Evolutionary conservation across 176 grass and related monocot species (phyloP).

Genomic region (Oryza glumipatula): DNA sequence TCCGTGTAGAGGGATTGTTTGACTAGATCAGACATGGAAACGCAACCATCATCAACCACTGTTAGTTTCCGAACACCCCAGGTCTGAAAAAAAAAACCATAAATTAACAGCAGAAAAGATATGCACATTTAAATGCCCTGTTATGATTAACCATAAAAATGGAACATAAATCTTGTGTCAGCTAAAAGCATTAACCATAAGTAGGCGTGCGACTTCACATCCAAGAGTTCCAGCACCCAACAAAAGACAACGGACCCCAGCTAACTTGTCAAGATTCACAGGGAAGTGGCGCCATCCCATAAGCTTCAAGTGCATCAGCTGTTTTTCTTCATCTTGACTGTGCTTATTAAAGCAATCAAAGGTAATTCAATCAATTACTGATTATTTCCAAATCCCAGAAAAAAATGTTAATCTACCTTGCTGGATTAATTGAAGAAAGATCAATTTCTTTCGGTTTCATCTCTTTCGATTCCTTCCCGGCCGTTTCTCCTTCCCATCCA

Average conservation of each 20-base stretch:
- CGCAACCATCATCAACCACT: constrained; percentile 65
- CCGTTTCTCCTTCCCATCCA: constrained; percentile 74
- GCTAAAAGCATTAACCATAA: constrained; percentile 65
- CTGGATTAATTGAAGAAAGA: constrained; percentile 70
- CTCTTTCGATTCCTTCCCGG: constrained; percentile 42
- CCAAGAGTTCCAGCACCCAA: constrained; percentile 89
- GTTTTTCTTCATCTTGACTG: constrained; percentile 71
- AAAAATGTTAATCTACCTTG: constrained; percentile 50
- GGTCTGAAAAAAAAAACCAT: constrained; percentile 58
- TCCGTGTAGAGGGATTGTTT: constrained; percentile 89
- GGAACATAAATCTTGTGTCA: background rate
- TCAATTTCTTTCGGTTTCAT: constrained; percentile 50
- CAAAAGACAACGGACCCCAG: constrained; percentile 60
- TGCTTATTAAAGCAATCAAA: constrained; percentile 29
- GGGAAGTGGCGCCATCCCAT: constrained; percentile 98
- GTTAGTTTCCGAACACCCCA: constrained; percentile 93
- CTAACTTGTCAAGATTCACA: constrained; percentile 69
- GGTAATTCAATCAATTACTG: constrained; percentile 24
- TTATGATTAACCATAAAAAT: constrained; percentile 18
- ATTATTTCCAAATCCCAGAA: constrained; percentile 9
- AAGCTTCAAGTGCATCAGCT: constrained; percentile 92
- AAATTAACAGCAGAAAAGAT: constrained; percentile 21
- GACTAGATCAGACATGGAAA: constrained; percentile 73
- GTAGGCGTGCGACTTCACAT: constrained; percentile 92
- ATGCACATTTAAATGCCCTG: background rate